Evolutionary conservation across 164 flowering plant species (phyloP), one percentile per base, ranked within the genome.

Genomic region (Kalanchoe fedtschenkoi): DNA sequence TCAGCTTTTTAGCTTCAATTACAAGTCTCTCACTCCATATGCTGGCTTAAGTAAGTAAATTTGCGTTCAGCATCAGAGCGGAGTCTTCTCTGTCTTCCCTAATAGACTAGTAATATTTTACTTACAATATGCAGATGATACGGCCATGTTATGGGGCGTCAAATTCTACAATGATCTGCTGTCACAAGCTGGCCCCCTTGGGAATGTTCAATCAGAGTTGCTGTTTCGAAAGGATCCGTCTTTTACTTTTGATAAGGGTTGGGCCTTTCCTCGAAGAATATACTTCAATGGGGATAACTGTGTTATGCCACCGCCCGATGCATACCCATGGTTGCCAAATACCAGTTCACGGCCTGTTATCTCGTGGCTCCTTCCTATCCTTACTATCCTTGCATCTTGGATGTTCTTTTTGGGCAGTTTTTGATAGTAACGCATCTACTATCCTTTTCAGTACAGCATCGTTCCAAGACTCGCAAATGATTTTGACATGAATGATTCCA

Each of bases 201-300:
- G 81, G 15, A 78, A 78, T 60, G 74, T 73, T 0, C 81, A 78
- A 47, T 68, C 81, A 24, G 81, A 78, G 75, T 1, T 78, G 42
- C 26, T 76, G 15, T 65, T 76, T n/a, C 60, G 44, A 6, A 76
- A 76, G 66, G 77, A 74, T 35, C 47, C 16, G 21, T 32, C 69
- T 16, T 76, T 76, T 58, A 71, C 77, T 17, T 69, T 74, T 7
- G 58, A 74, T 38, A 51, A 76, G 16, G 77, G 79, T 15, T 76
- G 79, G 79, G 79, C 75, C 5, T 76, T 76, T 38, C 79, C 79
- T 14, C 58, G 70, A 30, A 76, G 39, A 51, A 41, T 76, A 17
- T 76, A 71, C 61, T 76, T 76, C 62, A n/a, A n/a, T n/a, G n/a
- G n/a, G n/a, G n/a, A n/a, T n/a, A n/a, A n/a, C n/a, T n/a, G n/a